These are phyloP conservation scores for Silene latifolia DNA, from an alignment of 148 eudicot species.

Conservation along the genomic window DNA sequence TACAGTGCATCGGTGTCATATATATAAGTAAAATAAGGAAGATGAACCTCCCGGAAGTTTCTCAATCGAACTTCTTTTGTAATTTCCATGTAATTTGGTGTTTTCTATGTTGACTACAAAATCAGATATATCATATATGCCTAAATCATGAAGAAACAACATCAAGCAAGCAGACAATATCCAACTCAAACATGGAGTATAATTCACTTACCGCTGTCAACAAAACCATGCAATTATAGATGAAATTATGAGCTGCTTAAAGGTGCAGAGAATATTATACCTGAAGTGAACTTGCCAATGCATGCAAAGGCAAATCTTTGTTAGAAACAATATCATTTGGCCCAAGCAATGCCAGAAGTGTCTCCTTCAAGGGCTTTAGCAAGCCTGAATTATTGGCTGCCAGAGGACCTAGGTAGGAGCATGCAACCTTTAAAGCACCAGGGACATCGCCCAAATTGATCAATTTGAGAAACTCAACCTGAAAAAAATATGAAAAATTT, in stretches of 20 bases:
- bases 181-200: not conserved
- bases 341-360: constrained; percentile 64
- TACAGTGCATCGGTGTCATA: not conserved
- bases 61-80: not conserved
- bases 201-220: not conserved
- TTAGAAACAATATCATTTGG: constrained; percentile 51
- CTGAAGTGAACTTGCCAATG: constrained; percentile 8
- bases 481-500: constrained; percentile 16
- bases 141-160: not conserved
- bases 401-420: constrained; percentile 79
- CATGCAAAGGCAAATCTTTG: constrained; percentile 55
- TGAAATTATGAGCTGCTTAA: not conserved
- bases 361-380: constrained; percentile 78
- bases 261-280: not conserved
- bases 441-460: constrained; percentile 72
- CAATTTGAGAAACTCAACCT: constrained; percentile 95
- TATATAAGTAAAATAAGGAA: not conserved
- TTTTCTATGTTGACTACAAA: not conserved
- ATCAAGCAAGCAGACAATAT: not conserved
- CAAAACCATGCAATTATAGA: not conserved
- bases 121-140: not conserved
- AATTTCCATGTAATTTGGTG: not conserved
- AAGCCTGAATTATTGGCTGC: constrained; percentile 63
- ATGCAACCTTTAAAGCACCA: constrained; percentile 74
- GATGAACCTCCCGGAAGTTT: not conserved